Percentiles rank a stretch among this genome's conserved stretches.
These are phyloP conservation scores for Microcos paniculata DNA, from an alignment of 345 rosid genomes.

Conservation along the genomic window DNA sequence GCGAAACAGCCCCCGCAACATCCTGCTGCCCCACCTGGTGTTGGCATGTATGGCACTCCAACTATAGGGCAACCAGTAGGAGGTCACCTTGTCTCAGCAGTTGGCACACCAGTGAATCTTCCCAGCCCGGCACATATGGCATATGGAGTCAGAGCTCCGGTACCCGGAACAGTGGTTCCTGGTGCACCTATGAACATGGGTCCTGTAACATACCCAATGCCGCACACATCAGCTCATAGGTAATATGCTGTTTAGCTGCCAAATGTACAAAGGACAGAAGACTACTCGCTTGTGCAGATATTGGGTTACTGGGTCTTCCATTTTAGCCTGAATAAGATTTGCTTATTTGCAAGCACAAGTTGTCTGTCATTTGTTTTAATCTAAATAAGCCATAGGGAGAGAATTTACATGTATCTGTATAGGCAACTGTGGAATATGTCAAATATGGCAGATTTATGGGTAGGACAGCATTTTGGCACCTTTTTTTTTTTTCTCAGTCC, in stretches of 20 bases:
- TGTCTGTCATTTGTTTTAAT: slow-evolving; percentile 27
- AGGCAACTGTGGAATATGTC: slow-evolving; percentile 30
- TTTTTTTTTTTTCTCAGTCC: background rate
- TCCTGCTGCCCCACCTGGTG: slow-evolving; percentile 41
- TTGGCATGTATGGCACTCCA: slow-evolving; percentile 61
- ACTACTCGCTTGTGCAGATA: slow-evolving; percentile 23
- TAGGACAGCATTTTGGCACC: slow-evolving; percentile 22
- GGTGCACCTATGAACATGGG: slow-evolving; percentile 79
- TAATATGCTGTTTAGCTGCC: slow-evolving; percentile 35
- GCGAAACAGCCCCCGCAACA: slow-evolving; percentile 60
- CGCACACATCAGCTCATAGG: slow-evolving; percentile 73
- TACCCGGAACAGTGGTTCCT: slow-evolving; percentile 64
- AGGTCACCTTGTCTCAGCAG: slow-evolving; percentile 83
- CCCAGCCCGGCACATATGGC: slow-evolving; percentile 69
- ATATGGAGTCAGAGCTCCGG: slow-evolving; percentile 70
- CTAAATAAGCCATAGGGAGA: slow-evolving; percentile 39
- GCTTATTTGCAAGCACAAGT: slow-evolving; percentile 33
- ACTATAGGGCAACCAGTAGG: slow-evolving; percentile 81
- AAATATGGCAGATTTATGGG: slow-evolving; percentile 26
- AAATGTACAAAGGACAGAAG: slow-evolving; percentile 52
- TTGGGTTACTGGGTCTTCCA: slow-evolving; percentile 19
- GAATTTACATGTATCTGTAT: slow-evolving; percentile 34
- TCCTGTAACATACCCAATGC: slow-evolving; percentile 71
- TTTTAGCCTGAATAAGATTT: slow-evolving; percentile 40
- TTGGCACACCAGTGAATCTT: slow-evolving; percentile 91